A percentile compares a stretch with the other conserved stretches of the same genome.
phyloP scores from a whole-genome alignment of 257 asterid genomes.

The Scutellaria barbata region DNA sequence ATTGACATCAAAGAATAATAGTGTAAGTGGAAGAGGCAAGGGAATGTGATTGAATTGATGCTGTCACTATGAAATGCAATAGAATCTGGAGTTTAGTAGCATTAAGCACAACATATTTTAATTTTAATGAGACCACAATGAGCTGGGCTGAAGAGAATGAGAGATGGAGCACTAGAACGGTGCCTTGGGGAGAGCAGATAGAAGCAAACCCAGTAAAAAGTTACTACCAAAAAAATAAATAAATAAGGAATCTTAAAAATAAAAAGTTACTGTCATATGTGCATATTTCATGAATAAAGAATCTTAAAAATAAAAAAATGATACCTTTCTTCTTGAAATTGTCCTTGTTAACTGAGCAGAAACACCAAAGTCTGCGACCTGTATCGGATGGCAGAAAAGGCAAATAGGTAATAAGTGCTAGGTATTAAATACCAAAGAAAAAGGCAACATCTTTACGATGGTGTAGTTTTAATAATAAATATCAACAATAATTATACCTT shows the following conservation, averaged over 20 bases:
- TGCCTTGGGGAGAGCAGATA: slow-evolving; percentile 6
- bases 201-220: background rate
- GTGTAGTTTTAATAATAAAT: background rate
- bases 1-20: background rate
- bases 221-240: background rate
- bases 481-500: slow-evolving; percentile 59
- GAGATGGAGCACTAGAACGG: background rate
- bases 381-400: slow-evolving; percentile 31
- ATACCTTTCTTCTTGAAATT: slow-evolving; percentile 96
- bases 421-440: background rate
- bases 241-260: background rate
- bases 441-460: slow-evolving; percentile 10
- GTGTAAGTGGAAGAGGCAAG: background rate
- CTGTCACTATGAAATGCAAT: background rate
- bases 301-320: slow-evolving; percentile 11
- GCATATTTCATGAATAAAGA: slow-evolving; percentile 23
- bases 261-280: slow-evolving; percentile 2
- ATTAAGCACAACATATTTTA: background rate
- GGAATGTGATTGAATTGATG: background rate
- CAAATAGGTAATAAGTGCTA: background rate
- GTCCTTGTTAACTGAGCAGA: slow-evolving; percentile 98
- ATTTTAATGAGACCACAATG: background rate
- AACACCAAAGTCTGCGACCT: slow-evolving; percentile 99
- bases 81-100: background rate
- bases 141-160: background rate